Conservation (phyloP, 495 filamentous ascomycete genomes). For the Penicillium antarcticum region DNA sequence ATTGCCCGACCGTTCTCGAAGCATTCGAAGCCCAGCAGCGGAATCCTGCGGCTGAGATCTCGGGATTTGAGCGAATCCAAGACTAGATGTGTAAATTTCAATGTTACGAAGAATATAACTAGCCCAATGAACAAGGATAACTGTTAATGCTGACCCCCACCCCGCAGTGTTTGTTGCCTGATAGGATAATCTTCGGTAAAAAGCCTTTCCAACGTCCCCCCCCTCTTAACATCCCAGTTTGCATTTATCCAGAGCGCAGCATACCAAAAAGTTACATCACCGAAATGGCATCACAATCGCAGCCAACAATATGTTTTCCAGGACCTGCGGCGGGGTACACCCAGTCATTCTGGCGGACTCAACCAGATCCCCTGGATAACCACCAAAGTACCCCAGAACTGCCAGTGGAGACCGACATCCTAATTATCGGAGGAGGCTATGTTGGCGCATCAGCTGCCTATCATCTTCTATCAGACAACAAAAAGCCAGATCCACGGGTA, state of each 20-base stretch:
- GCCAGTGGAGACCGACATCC: slow-evolving; percentile 50
- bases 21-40: slow-evolving; percentile 1
- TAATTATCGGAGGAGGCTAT: slow-evolving; percentile 74
- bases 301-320: slow-evolving; percentile 4
- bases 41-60: not conserved
- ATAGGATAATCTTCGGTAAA: no score
- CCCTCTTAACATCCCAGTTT: no score
- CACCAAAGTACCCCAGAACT: slow-evolving; percentile 46
- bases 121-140: no score
- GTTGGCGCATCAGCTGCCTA: slow-evolving; percentile 62
- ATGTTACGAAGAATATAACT: no score
- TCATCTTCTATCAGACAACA: slow-evolving; percentile 45
- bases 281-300: not conserved
- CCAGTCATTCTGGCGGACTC: slow-evolving; percentile 63
- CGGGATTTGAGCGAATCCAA: not conserved
- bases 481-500: slow-evolving; percentile 18
- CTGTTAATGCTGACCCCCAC: no score
- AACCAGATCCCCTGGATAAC: slow-evolving; percentile 52
- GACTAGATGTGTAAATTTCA: not conserved
- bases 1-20: not conserved
- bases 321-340: slow-evolving; percentile 48
- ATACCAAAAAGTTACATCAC: not conserved
- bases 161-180: no score
- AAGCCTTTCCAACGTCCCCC: no score
- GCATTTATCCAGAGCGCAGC: no score